Conservation (phyloP, 1,139 yeast species). For the Kodamaea sp. region DNA sequence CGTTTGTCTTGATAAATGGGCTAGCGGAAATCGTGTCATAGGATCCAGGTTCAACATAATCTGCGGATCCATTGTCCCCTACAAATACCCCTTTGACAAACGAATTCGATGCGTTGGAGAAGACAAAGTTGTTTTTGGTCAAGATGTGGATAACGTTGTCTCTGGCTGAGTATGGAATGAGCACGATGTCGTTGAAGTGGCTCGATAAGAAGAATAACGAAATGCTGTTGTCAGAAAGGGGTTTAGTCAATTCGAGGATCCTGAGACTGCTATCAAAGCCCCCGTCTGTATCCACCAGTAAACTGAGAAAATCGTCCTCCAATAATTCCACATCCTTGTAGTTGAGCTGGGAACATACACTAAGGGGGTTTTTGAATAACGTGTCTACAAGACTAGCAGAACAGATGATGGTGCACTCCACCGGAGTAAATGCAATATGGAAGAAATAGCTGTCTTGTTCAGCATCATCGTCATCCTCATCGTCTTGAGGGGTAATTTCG, state of each 20-base stretch:
- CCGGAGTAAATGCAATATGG: slow-evolving; percentile 58
- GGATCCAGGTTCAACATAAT: slow-evolving; percentile 4
- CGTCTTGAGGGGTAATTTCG: background rate
- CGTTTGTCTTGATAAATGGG: background rate
- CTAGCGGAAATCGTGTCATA: slow-evolving; percentile 1
- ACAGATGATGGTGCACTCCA: slow-evolving; percentile 57
- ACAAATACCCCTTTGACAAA: slow-evolving; percentile 13
- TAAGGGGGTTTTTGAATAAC: slow-evolving; percentile 40
- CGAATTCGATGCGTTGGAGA: slow-evolving; percentile 42
- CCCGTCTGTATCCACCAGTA: slow-evolving; percentile 67
- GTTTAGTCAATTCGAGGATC: slow-evolving; percentile 60
- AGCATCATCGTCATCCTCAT: slow-evolving; percentile 15
- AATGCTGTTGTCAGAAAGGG: slow-evolving; percentile 57
- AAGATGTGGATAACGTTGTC: slow-evolving; percentile 48
- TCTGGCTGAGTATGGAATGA: slow-evolving; percentile 51
- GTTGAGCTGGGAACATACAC: slow-evolving; percentile 26
- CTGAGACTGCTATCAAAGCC: slow-evolving; percentile 52
- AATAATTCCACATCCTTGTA: slow-evolving; percentile 44
- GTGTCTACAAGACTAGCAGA: slow-evolving; percentile 36
- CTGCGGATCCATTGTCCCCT: background rate
- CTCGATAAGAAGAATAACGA: slow-evolving; percentile 65
- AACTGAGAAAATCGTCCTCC: slow-evolving; percentile 48
- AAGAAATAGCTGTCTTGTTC: slow-evolving; percentile 40
- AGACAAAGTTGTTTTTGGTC: slow-evolving; percentile 43
- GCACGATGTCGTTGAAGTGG: slow-evolving; percentile 67